Evolutionary conservation across 2,329 filamentous ascomycete genomes (phyloP), one percentile per base, ranked within the genome.

Genomic region (Cordyceps farinosa): DNA sequence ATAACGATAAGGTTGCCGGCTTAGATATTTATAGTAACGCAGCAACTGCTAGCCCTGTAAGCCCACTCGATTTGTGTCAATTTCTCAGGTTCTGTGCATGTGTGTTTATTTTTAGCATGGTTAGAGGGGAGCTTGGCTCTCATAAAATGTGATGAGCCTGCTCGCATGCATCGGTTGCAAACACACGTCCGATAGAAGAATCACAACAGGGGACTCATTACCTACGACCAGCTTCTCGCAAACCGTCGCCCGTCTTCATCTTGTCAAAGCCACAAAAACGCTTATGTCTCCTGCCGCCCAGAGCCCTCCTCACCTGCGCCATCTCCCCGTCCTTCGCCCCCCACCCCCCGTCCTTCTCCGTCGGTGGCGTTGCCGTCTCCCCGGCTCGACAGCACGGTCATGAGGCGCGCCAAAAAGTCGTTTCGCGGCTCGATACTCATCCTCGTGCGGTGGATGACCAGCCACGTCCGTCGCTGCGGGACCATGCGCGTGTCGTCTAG

Each of bases 111-210:
- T 22, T 22, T 22, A 22, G 22, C 22, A 22, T 22, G 22, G 22
- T 22, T 22, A 22, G 22, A 22, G 22, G 22, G 22, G 22, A 22
- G 22, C 22, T 48, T 48, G 45, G 17, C n/a, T 48, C n/a, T 48
- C 45, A 17, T 48, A 48, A 48, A 48, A 48, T 48, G 45, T 48
- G 45, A 48, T 48, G 45, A 48, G 45, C 45, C 45, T 48, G n/a
- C 45, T 51, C 30, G 48, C 48, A 51, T 51, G 48, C 48, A 51
- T 30, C 48, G 48, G 27, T 51, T 51, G 29, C 48, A 32, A 32
- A 32, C 27, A 51, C 48, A 51, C 48, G 29, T 29, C 48, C 17
- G 30, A 51, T 51, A 15, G 48, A 32, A 51, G 27, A 22, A n/a
- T 22, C 22, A 22, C 22, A 22, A 22, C 3, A 51, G 48, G 48